Conservation (phyloP, 176 grass and related monocot species). For the Eleusine indica region DNA sequence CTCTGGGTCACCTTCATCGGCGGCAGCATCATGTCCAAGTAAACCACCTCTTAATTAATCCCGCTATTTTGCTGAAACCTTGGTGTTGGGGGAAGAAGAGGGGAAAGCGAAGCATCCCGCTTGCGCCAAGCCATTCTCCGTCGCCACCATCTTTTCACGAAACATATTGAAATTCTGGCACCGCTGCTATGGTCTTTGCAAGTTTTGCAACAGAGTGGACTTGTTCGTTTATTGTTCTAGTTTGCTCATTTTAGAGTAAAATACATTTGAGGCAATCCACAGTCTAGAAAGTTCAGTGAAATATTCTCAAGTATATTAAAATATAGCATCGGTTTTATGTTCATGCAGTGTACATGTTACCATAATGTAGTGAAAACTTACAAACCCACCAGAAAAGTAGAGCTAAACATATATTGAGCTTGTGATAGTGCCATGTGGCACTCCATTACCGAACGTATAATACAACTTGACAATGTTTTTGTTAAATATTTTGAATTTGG, state of each 20-base stretch:
- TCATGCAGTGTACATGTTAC: not conserved
- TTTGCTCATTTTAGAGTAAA: not conserved
- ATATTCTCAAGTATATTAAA: not conserved
- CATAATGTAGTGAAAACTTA: not conserved
- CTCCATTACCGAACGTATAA: not conserved
- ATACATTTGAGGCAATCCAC: not conserved
- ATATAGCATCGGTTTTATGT: not conserved
- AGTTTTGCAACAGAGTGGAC: too few relatives aligned
- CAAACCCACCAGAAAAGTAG: not conserved
- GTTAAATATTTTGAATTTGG: slow-evolving; percentile 31
- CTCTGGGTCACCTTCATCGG: slow-evolving; percentile 96
- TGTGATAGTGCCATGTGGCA: not conserved
- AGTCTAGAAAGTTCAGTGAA: not conserved
- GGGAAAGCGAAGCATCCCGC: too few relatives aligned
- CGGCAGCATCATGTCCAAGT: slow-evolving; percentile 86
- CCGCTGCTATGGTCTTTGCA: too few relatives aligned
- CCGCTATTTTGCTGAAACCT: not conserved
- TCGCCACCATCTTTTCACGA: too few relatives aligned
- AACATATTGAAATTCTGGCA: too few relatives aligned
- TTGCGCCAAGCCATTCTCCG: too few relatives aligned
- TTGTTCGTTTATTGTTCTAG: too few relatives aligned
- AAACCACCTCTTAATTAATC: not conserved
- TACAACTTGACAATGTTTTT: not conserved
- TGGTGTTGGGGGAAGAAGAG: too few relatives aligned
- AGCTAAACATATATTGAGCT: not conserved